A percentile compares a stretch with the other conserved stretches of the same genome.
Evolutionary conservation across 2,329 filamentous ascomycete genomes (phyloP).

Genomic region (Pseudocercospora eumusae): DNA sequence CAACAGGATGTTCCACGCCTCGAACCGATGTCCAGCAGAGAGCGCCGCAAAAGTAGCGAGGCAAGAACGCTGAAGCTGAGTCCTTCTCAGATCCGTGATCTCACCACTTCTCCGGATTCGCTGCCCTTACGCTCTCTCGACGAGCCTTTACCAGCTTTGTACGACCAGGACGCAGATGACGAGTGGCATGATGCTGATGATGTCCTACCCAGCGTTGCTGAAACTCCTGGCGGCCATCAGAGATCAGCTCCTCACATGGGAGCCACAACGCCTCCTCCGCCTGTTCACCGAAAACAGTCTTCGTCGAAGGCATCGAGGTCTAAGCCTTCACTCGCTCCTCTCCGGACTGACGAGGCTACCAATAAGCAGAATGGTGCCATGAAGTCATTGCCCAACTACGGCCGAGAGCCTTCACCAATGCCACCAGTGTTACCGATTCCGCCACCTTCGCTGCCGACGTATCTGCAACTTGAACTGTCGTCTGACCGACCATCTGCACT

Average conservation of each 20-base stretch:
- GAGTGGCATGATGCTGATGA: slow-evolving; percentile 20
- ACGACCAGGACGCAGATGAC: slow-evolving; percentile 22
- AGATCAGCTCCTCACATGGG: slow-evolving; percentile 11
- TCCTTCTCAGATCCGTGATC: slow-evolving; percentile 22
- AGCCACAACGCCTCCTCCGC: slow-evolving; percentile 17
- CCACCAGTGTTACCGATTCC: slow-evolving; percentile 60
- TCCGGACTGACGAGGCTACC: slow-evolving; percentile 33
- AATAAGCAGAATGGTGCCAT: slow-evolving; percentile 29
- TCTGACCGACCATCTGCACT: slow-evolving; percentile 62
- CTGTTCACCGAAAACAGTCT: slow-evolving; percentile 20
- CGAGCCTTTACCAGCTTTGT: slow-evolving; percentile 13
- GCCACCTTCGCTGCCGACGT: slow-evolving; percentile 64
- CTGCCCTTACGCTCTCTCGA: slow-evolving; percentile 26
- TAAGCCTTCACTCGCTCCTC: slow-evolving; percentile 25
- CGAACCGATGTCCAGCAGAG: not conserved
- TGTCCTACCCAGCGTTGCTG: slow-evolving; percentile 12
- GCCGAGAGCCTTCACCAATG: slow-evolving; percentile 47
- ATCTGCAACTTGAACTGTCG: slow-evolving; percentile 65
- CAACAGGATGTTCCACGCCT: not conserved
- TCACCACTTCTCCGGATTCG: slow-evolving; percentile 29
- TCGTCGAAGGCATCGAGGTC: slow-evolving; percentile 20
- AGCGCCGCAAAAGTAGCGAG: slow-evolving; percentile 25
- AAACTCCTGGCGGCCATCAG: slow-evolving; percentile 10
- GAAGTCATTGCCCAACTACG: slow-evolving; percentile 40
- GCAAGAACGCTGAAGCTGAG: slow-evolving; percentile 24